A percentile compares a stretch with the other conserved stretches of the same genome.
These are phyloP conservation scores for Tilletia caries DNA, from an alignment of 1,284 basidiomycete species.

Conservation along the genomic window DNA sequence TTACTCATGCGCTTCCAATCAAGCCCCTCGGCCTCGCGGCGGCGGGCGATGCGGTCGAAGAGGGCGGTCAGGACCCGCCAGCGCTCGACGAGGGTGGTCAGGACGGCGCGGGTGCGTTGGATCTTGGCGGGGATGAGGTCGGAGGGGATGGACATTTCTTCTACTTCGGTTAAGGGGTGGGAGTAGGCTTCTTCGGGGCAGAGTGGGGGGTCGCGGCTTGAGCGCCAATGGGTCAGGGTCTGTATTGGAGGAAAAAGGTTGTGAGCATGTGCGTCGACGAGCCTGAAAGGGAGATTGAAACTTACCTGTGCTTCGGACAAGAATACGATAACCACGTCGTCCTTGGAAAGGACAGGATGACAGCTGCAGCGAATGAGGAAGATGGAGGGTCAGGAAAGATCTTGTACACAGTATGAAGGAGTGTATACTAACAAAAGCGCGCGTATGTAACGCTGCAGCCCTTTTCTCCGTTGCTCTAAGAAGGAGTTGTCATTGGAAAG, in stretches of 20 bases:
- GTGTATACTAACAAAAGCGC: not conserved
- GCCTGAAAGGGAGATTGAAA: not conserved
- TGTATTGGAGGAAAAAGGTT: not conserved
- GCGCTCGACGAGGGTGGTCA: not conserved
- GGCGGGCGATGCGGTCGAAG: not conserved
- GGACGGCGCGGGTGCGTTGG: not conserved
- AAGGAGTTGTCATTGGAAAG: not conserved
- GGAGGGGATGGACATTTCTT: not conserved
- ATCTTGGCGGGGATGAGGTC: constrained; percentile 6
- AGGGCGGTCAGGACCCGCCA: not conserved
- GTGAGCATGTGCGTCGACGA: not conserved
- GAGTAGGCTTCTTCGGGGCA: constrained; percentile 3
- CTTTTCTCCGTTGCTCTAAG: not conserved
- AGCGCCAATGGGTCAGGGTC: not conserved
- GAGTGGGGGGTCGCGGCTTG: not conserved
- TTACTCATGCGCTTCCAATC: not conserved
- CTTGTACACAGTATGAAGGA: not conserved
- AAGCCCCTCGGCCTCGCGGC: not conserved
- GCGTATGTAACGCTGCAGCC: not conserved
- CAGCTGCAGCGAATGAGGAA: not conserved
- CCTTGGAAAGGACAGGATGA: not conserved
- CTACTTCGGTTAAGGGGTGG: not conserved
- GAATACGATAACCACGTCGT: not conserved
- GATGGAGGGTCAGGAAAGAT: not conserved
- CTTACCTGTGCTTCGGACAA: not conserved